These are phyloP conservation scores for Epichloe hybrida DNA, from an alignment of 2,329 filamentous ascomycete species.

Conservation along the genomic window DNA sequence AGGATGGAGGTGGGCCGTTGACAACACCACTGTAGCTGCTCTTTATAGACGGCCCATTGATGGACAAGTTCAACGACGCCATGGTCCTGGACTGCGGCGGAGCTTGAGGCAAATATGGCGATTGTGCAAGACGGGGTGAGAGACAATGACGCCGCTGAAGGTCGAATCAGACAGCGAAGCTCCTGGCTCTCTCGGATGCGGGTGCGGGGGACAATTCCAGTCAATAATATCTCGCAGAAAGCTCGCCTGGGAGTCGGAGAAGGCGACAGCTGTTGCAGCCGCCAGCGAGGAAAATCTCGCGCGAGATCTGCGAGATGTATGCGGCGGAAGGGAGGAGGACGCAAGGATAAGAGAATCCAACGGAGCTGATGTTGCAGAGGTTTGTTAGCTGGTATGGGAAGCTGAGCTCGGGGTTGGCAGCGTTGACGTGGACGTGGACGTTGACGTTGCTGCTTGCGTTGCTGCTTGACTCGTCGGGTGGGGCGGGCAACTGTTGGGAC, in stretches of 20 bases:
- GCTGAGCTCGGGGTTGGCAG: constrained; percentile 8
- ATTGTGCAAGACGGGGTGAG: background rate
- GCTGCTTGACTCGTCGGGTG: constrained; percentile 4
- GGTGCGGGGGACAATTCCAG: background rate
- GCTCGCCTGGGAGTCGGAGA: background rate
- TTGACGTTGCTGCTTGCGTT: background rate
- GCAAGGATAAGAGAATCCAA: background rate
- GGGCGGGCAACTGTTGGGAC: background rate
- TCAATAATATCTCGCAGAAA: background rate
- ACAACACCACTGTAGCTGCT: constrained; percentile 56
- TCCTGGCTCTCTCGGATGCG: background rate
- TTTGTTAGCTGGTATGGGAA: constrained; percentile 3
- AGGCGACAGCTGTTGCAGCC: background rate
- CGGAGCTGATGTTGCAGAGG: constrained; percentile 4
- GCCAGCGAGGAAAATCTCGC: background rate
- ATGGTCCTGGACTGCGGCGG: constrained; percentile 30
- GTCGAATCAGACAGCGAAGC: background rate
- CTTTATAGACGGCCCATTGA: constrained; percentile 71
- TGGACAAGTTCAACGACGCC: constrained; percentile 69
- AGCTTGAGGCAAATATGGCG: background rate
- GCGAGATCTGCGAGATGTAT: background rate
- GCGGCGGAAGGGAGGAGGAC: background rate
- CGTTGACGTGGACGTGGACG: constrained; percentile 7
- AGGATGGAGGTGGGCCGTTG: constrained; percentile 35
- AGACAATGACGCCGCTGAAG: background rate